These are phyloP conservation scores for Neurospora sp. DNA, from an alignment of 495 filamentous ascomycete species.

Conservation along the genomic window DNA sequence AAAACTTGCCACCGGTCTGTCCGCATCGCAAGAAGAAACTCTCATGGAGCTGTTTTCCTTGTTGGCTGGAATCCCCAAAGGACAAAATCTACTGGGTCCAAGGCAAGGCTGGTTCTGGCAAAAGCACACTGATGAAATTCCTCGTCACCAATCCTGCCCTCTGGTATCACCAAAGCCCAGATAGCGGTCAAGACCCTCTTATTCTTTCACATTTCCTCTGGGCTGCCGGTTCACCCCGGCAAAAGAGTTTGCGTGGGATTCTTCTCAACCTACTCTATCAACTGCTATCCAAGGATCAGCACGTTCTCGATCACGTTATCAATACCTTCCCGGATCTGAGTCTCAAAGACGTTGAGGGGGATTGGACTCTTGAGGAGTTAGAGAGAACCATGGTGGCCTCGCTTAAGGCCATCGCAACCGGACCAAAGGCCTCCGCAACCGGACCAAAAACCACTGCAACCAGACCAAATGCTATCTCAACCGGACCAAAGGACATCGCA, in stretches of 20 bases:
- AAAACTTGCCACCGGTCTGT: not conserved
- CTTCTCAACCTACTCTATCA: no score
- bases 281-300: no score
- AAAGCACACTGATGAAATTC: conserved; percentile 36
- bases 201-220: no score
- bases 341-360: conserved; percentile 1
- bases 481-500: not conserved
- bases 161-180: no score
- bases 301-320: no score
- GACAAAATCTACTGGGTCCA: conserved; percentile 28
- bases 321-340: not conserved
- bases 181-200: no score
- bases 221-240: no score
- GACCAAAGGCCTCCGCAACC: no score
- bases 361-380: conserved; percentile 8
- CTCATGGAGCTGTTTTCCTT: conserved; percentile 16
- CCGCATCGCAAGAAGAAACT: not conserved
- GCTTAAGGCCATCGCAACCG: not conserved
- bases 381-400: not conserved
- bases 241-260: no score
- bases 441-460: not conserved
- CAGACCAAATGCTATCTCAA: not conserved
- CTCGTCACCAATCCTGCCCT: conserved; percentile 1
- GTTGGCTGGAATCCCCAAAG: conserved; percentile 19
- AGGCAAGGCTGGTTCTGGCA: conserved; percentile 35